Evolutionary conservation across 208 protist genomes (phyloP).

Genomic region (Phytomonas serpens): DNA sequence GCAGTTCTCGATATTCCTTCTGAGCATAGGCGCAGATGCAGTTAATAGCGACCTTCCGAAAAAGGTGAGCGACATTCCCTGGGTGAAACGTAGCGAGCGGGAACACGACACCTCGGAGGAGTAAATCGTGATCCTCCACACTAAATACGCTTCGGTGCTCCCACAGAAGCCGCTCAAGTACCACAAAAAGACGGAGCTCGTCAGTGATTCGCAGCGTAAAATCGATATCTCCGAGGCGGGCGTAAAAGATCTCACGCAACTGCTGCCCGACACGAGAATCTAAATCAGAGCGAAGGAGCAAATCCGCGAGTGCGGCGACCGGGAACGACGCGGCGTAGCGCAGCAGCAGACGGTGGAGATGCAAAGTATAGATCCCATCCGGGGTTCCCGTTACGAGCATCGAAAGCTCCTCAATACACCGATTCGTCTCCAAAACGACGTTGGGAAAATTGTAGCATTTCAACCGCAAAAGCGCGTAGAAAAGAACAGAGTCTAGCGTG

Average conservation of each 20-base stretch:
- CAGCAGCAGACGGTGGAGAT: slow-evolving; percentile 45
- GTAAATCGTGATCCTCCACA: slow-evolving; percentile 29
- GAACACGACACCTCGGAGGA: slow-evolving; percentile 61
- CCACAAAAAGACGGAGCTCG: slow-evolving; percentile 64
- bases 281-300: slow-evolving; percentile 35
- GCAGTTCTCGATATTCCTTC: slow-evolving; percentile 16
- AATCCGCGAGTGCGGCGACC: slow-evolving; percentile 56
- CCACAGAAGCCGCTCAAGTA: slow-evolving; percentile 71
- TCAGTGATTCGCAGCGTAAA: slow-evolving; percentile 57
- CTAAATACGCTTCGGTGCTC: slow-evolving; percentile 20
- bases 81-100: slow-evolving; percentile 55
- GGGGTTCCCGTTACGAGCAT: slow-evolving; percentile 36
- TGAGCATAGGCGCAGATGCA: slow-evolving; percentile 59
- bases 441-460: slow-evolving; percentile 33
- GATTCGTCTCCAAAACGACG: slow-evolving; percentile 24
- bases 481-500: slow-evolving; percentile 73
- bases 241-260: slow-evolving; percentile 54
- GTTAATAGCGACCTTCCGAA: slow-evolving; percentile 80
- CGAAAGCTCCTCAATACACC: slow-evolving; percentile 39
- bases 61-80: slow-evolving; percentile 58
- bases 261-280: slow-evolving; percentile 17
- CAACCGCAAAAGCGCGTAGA: slow-evolving; percentile 66
- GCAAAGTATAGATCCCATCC: slow-evolving; percentile 57
- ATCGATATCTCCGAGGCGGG: slow-evolving; percentile 57
- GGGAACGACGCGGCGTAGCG: slow-evolving; percentile 60